Evolutionary conservation across 352 stramenopile species (phyloP).

Genomic region (Phytopythium ostracodes): DNA sequence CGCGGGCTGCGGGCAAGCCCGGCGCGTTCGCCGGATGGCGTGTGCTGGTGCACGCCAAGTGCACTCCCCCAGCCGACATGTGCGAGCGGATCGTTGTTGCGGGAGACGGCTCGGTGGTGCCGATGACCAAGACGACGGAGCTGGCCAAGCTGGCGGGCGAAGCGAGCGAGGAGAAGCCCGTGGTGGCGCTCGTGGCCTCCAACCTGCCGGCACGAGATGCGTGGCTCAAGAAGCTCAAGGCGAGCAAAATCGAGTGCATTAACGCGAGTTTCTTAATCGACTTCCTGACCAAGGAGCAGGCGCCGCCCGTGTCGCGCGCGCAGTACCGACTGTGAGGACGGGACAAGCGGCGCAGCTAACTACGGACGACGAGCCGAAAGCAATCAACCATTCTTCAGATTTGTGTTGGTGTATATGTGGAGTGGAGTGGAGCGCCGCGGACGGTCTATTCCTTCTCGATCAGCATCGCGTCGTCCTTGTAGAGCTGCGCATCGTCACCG

Average conservation of each 20-base stretch:
- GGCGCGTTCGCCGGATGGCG: slow-evolving; percentile 65
- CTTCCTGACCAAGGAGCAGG: slow-evolving; percentile 81
- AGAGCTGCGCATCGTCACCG: slow-evolving; percentile 25
- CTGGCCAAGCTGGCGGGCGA: slow-evolving; percentile 30
- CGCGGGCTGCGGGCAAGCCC: slow-evolving; percentile 33
- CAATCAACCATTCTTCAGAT: neutral
- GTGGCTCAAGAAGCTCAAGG: slow-evolving; percentile 73
- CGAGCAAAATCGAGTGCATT: slow-evolving; percentile 60
- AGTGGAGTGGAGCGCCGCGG: neutral
- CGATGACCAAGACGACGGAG: slow-evolving; percentile 54
- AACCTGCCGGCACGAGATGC: slow-evolving; percentile 52
- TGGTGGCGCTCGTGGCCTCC: slow-evolving; percentile 55
- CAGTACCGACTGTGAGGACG: slow-evolving; percentile 49
- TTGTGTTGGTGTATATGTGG: too few species aligned
- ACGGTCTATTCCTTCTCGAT: slow-evolving; percentile 32
- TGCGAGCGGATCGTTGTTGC: slow-evolving; percentile 71
- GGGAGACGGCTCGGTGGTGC: slow-evolving; percentile 46
- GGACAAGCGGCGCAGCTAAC: too few species aligned
- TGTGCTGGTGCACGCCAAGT: slow-evolving; percentile 75
- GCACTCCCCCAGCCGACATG: slow-evolving; percentile 72
- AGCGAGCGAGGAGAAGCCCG: slow-evolving; percentile 32
- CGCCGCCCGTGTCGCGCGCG: slow-evolving; percentile 35
- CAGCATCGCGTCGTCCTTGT: slow-evolving; percentile 41
- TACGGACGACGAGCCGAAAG: neutral
- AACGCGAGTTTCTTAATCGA: slow-evolving; percentile 84